Conservation (phyloP, 1,139 yeast genomes). For the Geotrichum carabidarum region DNA sequence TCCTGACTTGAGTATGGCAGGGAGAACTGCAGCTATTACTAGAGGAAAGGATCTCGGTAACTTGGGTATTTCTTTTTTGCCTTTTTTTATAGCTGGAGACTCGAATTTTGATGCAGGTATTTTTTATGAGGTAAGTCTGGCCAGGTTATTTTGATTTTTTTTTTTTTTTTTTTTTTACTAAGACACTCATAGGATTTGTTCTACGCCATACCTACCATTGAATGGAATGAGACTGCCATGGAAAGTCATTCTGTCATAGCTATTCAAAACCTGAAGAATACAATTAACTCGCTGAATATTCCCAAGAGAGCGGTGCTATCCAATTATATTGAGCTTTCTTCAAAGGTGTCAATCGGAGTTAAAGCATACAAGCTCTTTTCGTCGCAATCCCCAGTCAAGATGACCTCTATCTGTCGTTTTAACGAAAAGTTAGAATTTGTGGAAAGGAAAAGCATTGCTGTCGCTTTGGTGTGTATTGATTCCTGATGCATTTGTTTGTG, state of each 20-base stretch:
- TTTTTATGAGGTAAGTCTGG: constrained; percentile 12
- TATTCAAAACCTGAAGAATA: constrained; percentile 1
- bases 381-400: constrained; percentile 47
- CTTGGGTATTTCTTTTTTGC: constrained; percentile 7
- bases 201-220: constrained; percentile 8
- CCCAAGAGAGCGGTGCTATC: constrained; percentile 59
- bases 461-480: constrained; percentile 20
- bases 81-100: constrained; percentile 12
- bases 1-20: constrained; percentile 42
- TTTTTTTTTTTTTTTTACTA: not conserved
- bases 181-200: constrained; percentile 5
- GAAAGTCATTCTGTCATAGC: constrained; percentile 7
- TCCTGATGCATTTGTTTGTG: not conserved
- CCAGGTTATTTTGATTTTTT: not conserved
- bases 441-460: constrained; percentile 43
- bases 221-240: constrained; percentile 4
- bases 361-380: constrained; percentile 65
- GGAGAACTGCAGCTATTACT: constrained; percentile 46
- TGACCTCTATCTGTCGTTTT: constrained; percentile 40
- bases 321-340: constrained; percentile 51
- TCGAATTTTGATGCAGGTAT: constrained; percentile 10
- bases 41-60: constrained; percentile 49
- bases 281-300: constrained; percentile 33
- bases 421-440: constrained; percentile 39
- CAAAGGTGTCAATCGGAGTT: constrained; percentile 56